Evolutionary conservation across 345 rosid genomes (phyloP).

Genomic region (Moricandia moricandioides): DNA sequence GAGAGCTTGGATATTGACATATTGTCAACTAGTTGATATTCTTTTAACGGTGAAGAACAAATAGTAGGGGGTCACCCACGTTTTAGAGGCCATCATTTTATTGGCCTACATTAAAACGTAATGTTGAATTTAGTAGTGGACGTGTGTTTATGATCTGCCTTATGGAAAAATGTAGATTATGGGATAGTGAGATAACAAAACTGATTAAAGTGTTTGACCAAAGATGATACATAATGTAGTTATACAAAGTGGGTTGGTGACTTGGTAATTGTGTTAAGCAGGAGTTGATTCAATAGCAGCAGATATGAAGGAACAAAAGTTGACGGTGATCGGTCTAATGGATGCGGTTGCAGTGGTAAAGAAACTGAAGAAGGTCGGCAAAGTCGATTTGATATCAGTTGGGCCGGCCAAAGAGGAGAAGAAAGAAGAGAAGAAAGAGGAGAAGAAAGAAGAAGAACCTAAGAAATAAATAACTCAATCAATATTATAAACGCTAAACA

Average conservation of each 20-base stretch:
- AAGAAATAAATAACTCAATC: slow-evolving; percentile 32
- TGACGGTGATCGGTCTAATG: slow-evolving; percentile 84
- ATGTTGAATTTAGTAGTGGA: background rate
- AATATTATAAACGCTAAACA: background rate
- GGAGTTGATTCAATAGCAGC: slow-evolving; percentile 92
- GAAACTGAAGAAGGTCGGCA: slow-evolving; percentile 89
- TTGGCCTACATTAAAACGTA: background rate
- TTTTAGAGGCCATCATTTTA: background rate
- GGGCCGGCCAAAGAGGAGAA: slow-evolving; percentile 96
- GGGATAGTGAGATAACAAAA: background rate
- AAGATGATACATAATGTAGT: background rate
- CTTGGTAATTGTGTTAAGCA: slow-evolving; percentile 24
- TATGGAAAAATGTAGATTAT: background rate
- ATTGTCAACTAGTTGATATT: slow-evolving; percentile 9
- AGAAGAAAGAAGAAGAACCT: slow-evolving; percentile 41
- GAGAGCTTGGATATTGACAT: slow-evolving; percentile 12
- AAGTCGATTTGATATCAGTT: slow-evolving; percentile 80
- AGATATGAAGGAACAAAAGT: slow-evolving; percentile 83
- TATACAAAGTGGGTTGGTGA: background rate
- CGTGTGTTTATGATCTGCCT: background rate
- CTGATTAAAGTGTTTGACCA: background rate
- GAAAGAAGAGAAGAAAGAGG: slow-evolving; percentile 75
- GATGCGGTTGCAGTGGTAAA: slow-evolving; percentile 81
- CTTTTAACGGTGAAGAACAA: background rate
- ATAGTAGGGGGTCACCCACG: background rate